These are phyloP conservation scores for Huntiella bhutanensis DNA, from an alignment of 2,329 filamentous ascomycete genomes.

Conservation along the genomic window DNA sequence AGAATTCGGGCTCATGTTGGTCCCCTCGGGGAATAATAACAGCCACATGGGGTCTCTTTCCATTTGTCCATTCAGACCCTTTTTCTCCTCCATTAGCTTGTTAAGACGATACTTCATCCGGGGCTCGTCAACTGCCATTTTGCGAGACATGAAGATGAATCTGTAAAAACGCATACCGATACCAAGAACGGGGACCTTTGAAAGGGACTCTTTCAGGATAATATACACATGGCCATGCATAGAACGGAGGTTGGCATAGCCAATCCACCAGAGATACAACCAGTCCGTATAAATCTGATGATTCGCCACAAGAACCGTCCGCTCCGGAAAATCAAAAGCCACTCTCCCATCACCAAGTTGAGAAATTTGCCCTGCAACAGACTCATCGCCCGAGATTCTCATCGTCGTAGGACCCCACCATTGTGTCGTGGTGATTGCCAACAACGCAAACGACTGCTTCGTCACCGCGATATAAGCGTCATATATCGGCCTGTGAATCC, in stretches of 20 bases:
- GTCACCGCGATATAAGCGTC: constrained; percentile 76
- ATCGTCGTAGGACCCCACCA: constrained; percentile 76
- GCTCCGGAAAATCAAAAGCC: constrained; percentile 62
- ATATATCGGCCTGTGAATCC: constrained; percentile 57
- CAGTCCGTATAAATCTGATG: constrained; percentile 87
- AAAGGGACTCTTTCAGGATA: constrained; percentile 73
- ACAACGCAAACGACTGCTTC: constrained; percentile 64
- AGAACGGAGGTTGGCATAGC: constrained; percentile 54
- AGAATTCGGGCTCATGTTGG: constrained; percentile 56
- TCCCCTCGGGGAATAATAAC: constrained; percentile 72
- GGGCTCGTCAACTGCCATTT: constrained; percentile 63
- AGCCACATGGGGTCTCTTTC: constrained; percentile 75
- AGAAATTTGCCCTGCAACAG: constrained; percentile 55
- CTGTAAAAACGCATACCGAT: constrained; percentile 71
- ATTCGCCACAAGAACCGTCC: constrained; percentile 69
- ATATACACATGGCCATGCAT: constrained; percentile 82
- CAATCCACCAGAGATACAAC: constrained; percentile 86
- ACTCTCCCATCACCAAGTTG: constrained; percentile 53
- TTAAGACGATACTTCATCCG: constrained; percentile 56
- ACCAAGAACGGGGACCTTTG: constrained; percentile 61
- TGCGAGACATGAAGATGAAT: constrained; percentile 83
- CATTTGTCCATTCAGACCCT: constrained; percentile 31
- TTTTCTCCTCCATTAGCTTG: constrained; percentile 38
- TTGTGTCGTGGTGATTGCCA: constrained; percentile 63
- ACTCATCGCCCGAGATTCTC: constrained; percentile 65